Evolutionary conservation across 805 yeast species (phyloP).

Genomic region (Candida palmyrensis): DNA sequence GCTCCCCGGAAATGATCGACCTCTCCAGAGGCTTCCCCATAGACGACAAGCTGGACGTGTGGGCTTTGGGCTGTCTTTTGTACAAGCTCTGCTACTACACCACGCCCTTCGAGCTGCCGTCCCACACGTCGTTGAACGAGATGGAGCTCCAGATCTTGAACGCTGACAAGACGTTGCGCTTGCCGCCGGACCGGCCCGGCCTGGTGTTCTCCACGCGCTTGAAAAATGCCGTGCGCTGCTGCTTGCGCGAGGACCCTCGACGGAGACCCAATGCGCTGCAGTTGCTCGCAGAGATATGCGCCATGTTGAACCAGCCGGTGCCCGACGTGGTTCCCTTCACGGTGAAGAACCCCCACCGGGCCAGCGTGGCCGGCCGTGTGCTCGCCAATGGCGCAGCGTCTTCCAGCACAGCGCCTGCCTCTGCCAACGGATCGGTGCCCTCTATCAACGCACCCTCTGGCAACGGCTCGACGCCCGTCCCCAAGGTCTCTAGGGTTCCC

Average conservation of each 20-base stretch:
- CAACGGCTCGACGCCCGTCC: constrained; percentile 2
- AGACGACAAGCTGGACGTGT: constrained; percentile 77
- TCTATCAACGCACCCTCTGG: constrained; percentile 1
- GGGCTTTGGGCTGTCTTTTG: constrained; percentile 79
- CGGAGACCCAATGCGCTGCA: constrained; percentile 73
- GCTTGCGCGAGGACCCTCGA: constrained; percentile 61
- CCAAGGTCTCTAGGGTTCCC: background rate
- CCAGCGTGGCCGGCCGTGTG: constrained; percentile 2
- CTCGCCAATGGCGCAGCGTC: background rate
- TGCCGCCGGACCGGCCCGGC: constrained; percentile 43
- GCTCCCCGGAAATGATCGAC: constrained; percentile 84
- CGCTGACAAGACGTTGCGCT: constrained; percentile 42
- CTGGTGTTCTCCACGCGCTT: constrained; percentile 52
- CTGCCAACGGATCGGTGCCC: background rate
- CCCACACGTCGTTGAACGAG: constrained; percentile 31
- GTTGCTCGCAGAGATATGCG: constrained; percentile 61
- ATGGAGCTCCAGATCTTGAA: constrained; percentile 58
- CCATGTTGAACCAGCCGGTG: constrained; percentile 43
- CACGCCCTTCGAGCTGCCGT: constrained; percentile 67
- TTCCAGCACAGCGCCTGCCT: background rate
- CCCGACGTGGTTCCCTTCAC: constrained; percentile 40
- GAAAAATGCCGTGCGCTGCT: constrained; percentile 57
- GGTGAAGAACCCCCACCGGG: constrained; percentile 24
- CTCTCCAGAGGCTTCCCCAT: constrained; percentile 62
- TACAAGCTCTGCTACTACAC: constrained; percentile 78